Conservation (phyloP, 352 stramenopile genomes). For the Phytopythium montanum region DNA sequence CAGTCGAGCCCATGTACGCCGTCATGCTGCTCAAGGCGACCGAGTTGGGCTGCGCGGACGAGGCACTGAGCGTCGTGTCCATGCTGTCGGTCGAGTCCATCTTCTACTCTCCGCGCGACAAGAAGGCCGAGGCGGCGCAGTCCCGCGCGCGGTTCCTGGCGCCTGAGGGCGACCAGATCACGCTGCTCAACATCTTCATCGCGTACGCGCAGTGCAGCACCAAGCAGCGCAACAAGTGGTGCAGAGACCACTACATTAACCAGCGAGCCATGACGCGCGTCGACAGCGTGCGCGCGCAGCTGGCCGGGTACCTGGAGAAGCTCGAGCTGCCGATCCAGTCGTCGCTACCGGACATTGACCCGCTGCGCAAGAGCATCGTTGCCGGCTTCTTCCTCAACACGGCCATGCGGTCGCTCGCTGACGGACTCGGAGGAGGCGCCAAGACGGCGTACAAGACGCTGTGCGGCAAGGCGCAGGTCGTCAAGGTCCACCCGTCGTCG, state of each 20-base stretch:
- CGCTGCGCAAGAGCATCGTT: constrained; percentile 85
- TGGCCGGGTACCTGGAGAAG: constrained; percentile 70
- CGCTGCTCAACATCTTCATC: constrained; percentile 80
- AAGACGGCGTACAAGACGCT: constrained; percentile 89
- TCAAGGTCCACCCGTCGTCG: constrained; percentile 88
- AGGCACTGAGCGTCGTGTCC: constrained; percentile 82
- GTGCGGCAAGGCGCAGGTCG: constrained; percentile 72
- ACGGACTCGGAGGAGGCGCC: constrained; percentile 49
- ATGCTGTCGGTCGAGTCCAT: constrained; percentile 91
- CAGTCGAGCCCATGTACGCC: constrained; percentile 87
- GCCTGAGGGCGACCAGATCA: constrained; percentile 86
- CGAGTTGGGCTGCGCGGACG: constrained; percentile 73
- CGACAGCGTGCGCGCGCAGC: constrained; percentile 75
- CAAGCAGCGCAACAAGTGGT: constrained; percentile 87
- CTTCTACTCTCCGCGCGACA: constrained; percentile 84
- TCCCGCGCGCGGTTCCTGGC: constrained; percentile 75
- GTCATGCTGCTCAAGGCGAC: constrained; percentile 85
- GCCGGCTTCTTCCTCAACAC: constrained; percentile 89
- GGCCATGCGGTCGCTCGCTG: constrained; percentile 77
- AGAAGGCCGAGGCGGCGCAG: constrained; percentile 79
- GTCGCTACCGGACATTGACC: constrained; percentile 72
- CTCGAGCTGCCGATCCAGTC: constrained; percentile 65
- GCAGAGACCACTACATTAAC: constrained; percentile 86
- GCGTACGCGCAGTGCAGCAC: constrained; percentile 60
- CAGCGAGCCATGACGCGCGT: constrained; percentile 78